These are phyloP conservation scores for Pterulicium gracile DNA, from an alignment of 1,284 basidiomycete species.

Conservation along the genomic window DNA sequence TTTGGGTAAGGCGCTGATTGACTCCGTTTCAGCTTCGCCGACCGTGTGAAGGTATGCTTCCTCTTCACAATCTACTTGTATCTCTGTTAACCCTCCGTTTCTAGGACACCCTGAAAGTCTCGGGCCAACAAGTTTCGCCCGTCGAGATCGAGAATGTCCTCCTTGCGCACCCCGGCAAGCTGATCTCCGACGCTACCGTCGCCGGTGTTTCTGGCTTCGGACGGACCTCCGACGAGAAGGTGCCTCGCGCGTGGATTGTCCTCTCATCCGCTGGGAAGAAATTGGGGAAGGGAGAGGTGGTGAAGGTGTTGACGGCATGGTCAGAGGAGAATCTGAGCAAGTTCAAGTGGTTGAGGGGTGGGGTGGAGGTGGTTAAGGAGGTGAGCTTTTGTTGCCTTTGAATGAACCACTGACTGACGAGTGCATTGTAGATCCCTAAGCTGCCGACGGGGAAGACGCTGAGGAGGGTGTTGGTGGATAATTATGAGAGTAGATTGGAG, in stretches of 20 bases:
- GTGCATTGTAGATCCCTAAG: constrained; percentile 50
- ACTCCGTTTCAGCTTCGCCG: constrained; percentile 35
- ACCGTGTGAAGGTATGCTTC: constrained; percentile 42
- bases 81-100: too few species aligned
- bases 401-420: constrained; percentile 8
- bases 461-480: constrained; percentile 44
- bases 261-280: constrained; percentile 40
- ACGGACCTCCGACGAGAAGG: constrained; percentile 53
- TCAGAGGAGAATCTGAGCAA: constrained; percentile 47
- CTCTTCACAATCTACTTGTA: not conserved
- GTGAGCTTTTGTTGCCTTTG: constrained; percentile 22
- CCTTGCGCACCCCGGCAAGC: constrained; percentile 41
- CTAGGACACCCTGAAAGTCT: constrained; percentile 64
- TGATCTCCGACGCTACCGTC: constrained; percentile 52
- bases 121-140: constrained; percentile 65
- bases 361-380: constrained; percentile 51
- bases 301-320: constrained; percentile 46
- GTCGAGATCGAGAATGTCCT: constrained; percentile 60
- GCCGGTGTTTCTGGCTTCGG: constrained; percentile 58
- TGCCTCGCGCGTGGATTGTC: constrained; percentile 68
- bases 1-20: constrained; percentile 1
- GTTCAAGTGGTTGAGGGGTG: constrained; percentile 64
- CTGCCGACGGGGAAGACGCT: constrained; percentile 60
- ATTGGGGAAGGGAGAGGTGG: constrained; percentile 30
- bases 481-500: constrained; percentile 29